Conservation (phyloP, 2,329 filamentous ascomycete species). For the Aureobasidium sp. region DNA sequence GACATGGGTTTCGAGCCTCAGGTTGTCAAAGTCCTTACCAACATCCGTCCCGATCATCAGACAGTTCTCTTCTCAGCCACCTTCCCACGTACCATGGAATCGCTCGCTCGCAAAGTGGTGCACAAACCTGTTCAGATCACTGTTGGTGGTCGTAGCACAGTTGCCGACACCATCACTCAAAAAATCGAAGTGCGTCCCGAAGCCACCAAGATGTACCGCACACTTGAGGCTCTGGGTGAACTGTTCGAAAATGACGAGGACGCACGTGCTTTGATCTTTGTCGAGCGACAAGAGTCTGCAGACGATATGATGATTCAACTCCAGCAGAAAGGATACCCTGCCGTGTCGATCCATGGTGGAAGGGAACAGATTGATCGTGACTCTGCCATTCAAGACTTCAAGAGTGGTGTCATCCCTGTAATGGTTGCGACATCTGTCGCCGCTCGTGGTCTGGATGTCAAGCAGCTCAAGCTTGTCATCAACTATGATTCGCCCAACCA, state of each 20-base stretch:
- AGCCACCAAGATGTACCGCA: conserved; percentile 71
- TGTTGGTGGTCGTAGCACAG: conserved; percentile 74
- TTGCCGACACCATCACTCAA: conserved; percentile 72
- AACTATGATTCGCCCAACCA: conserved; percentile 95
- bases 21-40: conserved; percentile 91
- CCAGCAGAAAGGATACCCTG: conserved; percentile 78
- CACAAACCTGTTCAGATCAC: conserved; percentile 83
- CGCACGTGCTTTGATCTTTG: conserved; percentile 68
- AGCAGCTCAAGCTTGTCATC: conserved; percentile 89
- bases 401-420: conserved; percentile 80
- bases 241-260: conserved; percentile 84
- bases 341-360: conserved; percentile 88
- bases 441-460: conserved; percentile 89
- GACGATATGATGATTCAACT: conserved; percentile 57
- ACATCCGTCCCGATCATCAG: conserved; percentile 85
- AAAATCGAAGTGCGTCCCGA: conserved; percentile 83
- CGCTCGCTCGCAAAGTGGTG: conserved; percentile 80
- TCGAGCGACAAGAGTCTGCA: conserved; percentile 32
- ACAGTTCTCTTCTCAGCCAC: conserved; percentile 95
- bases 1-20: conserved; percentile 99
- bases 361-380: conserved; percentile 92
- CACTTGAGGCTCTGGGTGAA: conserved; percentile 81
- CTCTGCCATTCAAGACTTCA: conserved; percentile 89
- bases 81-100: conserved; percentile 89
- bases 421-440: conserved; percentile 93